phyloP scores from a whole-genome alignment of 768 basidiomycete genomes.

The Russula sp. region DNA sequence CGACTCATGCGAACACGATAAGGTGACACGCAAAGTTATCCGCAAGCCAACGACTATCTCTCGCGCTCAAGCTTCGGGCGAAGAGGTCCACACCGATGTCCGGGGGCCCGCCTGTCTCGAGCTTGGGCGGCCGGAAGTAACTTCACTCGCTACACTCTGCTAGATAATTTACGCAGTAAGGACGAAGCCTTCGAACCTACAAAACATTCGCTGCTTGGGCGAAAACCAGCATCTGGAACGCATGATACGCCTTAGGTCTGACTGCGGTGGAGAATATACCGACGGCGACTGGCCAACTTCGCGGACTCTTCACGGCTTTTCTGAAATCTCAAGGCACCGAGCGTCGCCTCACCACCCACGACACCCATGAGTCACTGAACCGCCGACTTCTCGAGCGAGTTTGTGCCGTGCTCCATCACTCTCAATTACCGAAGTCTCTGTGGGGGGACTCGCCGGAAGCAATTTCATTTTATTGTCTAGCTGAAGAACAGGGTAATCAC shows the following conservation, averaged over 20 bases:
- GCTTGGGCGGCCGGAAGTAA: slow-evolving; percentile 32
- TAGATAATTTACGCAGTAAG: slow-evolving; percentile 36
- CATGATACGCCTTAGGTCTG: slow-evolving; percentile 36
- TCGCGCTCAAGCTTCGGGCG: slow-evolving; percentile 5
- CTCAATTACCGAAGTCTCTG: slow-evolving; percentile 35
- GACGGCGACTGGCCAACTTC: slow-evolving; percentile 29
- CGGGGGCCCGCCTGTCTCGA: slow-evolving; percentile 27
- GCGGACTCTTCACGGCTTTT: slow-evolving; percentile 28
- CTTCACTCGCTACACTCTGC: slow-evolving; percentile 32
- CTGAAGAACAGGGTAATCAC: not conserved
- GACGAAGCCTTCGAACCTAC: slow-evolving; percentile 34
- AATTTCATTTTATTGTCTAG: slow-evolving; percentile 1
- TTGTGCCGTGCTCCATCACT: slow-evolving; percentile 36
- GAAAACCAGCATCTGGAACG: slow-evolving; percentile 33
- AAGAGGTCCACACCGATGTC: slow-evolving; percentile 20
- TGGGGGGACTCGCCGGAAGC: slow-evolving; percentile 42
- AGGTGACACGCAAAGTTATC: not conserved
- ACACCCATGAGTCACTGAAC: slow-evolving; percentile 37
- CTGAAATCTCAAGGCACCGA: slow-evolving; percentile 31
- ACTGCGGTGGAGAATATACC: slow-evolving; percentile 37
- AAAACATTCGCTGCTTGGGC: slow-evolving; percentile 33
- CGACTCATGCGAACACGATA: not conserved
- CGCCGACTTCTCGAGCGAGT: slow-evolving; percentile 36
- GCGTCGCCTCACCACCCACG: slow-evolving; percentile 32
- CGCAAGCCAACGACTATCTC: not conserved